Evolutionary conservation across 1,139 yeast genomes (phyloP).

Genomic region (Lodderomyces orthopsilosis): DNA sequence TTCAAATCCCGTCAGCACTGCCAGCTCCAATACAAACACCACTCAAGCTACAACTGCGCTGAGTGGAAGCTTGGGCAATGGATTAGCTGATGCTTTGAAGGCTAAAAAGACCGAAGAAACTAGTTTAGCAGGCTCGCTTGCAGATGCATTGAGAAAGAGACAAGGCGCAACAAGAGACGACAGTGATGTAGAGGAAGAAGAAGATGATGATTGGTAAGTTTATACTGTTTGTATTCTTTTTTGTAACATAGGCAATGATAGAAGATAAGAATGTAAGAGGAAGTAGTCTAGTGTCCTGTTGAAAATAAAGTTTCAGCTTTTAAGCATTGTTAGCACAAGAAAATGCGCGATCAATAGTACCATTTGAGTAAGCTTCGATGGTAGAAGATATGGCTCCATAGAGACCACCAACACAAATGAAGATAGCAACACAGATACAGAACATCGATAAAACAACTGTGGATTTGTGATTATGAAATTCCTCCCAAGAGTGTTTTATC

Average conservation of each 20-base stretch:
- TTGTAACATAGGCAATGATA: not conserved
- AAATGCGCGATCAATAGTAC: not conserved
- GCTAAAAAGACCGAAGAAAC: constrained; percentile 66
- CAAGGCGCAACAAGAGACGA: constrained; percentile 74
- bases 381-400: constrained; percentile 1
- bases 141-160: constrained; percentile 83
- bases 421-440: not conserved
- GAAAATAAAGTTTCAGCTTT: not conserved
- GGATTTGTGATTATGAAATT: not conserved
- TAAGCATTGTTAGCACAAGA: constrained; percentile 1
- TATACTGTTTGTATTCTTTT: not conserved
- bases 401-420: not conserved
- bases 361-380: not conserved
- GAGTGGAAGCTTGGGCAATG: constrained; percentile 41
- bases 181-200: constrained; percentile 76
- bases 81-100: constrained; percentile 72
- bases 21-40: constrained; percentile 13
- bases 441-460: not conserved
- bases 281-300: not conserved
- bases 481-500: not conserved
- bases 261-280: not conserved
- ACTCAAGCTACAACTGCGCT: constrained; percentile 14
- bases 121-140: constrained; percentile 78
- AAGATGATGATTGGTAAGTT: constrained; percentile 46
- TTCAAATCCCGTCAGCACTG: constrained; percentile 12